Conservation (phyloP, 495 filamentous ascomycete genomes). For the Margaritispora aquatica region DNA sequence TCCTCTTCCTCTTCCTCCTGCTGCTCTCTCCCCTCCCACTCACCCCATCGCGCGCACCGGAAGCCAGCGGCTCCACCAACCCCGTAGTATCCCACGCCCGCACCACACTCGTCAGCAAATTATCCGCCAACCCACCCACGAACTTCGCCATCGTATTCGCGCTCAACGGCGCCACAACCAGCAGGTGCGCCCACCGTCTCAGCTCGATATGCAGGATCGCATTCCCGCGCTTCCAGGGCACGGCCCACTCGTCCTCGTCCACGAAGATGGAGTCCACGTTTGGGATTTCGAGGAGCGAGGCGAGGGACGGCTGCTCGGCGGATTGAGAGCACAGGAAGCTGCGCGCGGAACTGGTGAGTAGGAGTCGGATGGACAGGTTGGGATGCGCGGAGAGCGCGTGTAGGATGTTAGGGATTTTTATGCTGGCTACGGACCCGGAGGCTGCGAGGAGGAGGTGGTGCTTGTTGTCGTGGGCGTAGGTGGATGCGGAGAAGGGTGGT, state of each 20-base stretch:
- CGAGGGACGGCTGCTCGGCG: constrained; percentile 58
- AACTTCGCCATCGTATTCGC: constrained; percentile 83
- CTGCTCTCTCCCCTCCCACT: no score
- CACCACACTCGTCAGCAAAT: constrained; percentile 64
- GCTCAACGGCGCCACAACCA: constrained; percentile 71
- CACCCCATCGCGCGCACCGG: no score
- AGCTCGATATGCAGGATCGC: constrained; percentile 82
- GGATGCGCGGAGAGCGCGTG: constrained; percentile 45
- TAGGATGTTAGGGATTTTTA: constrained; percentile 77
- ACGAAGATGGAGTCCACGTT: constrained; percentile 68
- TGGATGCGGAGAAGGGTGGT: constrained; percentile 8
- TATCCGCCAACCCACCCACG: constrained; percentile 57
- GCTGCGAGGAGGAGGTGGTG: constrained; percentile 75
- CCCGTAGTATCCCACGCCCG: constrained; percentile 82
- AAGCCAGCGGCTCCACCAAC: no score
- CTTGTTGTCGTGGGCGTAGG: constrained; percentile 50
- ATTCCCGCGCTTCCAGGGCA: constrained; percentile 62
- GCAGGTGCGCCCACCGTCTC: constrained; percentile 70
- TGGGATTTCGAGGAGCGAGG: constrained; percentile 39
- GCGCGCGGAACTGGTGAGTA: constrained; percentile 65
- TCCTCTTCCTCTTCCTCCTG: constrained; percentile 15
- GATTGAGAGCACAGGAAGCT: constrained; percentile 67
- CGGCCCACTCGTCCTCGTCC: constrained; percentile 76
- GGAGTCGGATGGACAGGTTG: constrained; percentile 66
- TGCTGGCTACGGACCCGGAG: constrained; percentile 74